Base-by-base conservation (phyloP, 176 grass and related monocot genomes). In the Lolium rigidum region DNA sequence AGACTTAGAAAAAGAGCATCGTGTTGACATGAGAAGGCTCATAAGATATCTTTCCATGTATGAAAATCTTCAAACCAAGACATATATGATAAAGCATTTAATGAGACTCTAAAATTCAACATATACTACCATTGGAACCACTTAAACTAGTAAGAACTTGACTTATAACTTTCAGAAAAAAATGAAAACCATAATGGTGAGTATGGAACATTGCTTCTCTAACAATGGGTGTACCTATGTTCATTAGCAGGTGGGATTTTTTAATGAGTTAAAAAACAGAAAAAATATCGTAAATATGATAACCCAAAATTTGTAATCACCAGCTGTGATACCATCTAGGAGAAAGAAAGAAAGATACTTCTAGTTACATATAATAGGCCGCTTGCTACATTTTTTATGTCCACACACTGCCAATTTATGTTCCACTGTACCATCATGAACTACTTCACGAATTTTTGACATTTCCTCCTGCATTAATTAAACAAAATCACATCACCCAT, bases 121-220 rank as follows among this genome's bases (percentile, higher is more conserved):
- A 78, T 25, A n/a, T 25, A 46, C 14, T 73, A 46, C 52, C 43
- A 18, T 85, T 44, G 4, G 69, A 2, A 26, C 73, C 60, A 56
- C 47, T 77, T 44, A 26, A 65, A 12, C 72, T 65, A 64, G 44
- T 65, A 84, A 65, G 58, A 75, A 85, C 35, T 65, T 76, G 25
- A n/a, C 57, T 77, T 10, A 7, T 76, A 76, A 25, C 24, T 62
- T 47, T 17, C 31, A 50, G 26, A n/a, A 25, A 77, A 31, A 67
- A 68, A 35, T 9, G 37, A 60, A 44, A 47, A 62, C 78, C 44
- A 49, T 61, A 74, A 84, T 20, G 28, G 26, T 74, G 43, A 25
- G n/a, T 14, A 25, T 25, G 6, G 5, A 35, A 14, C 5, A 2
- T 37, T 28, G 63, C 26, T 67, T 13, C 28, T 67, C 6, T 67